Evolutionary conservation across 2,329 filamentous ascomycete genomes (phyloP), one percentile per base, ranked within the genome.

Genomic region (Periconia sp.): DNA sequence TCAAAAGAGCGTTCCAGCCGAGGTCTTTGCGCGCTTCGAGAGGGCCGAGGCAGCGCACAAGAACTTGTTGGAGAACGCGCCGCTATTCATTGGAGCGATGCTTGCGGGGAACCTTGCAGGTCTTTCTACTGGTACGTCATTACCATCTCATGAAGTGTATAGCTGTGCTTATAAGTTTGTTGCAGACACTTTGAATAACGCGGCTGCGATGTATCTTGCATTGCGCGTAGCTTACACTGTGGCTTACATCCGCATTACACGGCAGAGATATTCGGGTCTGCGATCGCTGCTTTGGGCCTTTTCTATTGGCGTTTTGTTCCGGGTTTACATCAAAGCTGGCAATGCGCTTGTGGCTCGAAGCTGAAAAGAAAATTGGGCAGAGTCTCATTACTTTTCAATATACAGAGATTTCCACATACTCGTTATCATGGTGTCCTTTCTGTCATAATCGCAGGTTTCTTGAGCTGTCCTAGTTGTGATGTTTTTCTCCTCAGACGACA

Each of bases 21-120:
- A 63, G 3, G 57, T 63, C 17, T 73, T 67, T 44, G 68, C 61
- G 2, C 58, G 57, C 1, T 77, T 59, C 34, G 73, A 78, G 59
- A 68, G 75, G 29, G 67, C 68, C 10, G 67, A 74, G 43, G 68
- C 70, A 12, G 73, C 73, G 21, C 74, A 77, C 49, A 59, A 66
- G 16, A 78, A 78, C 50, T 58, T 66, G 16, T 52, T 77, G 37
- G 76, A 78, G 57, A 76, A 71, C 38, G 62, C 75, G 49, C 71
- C 74, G 1, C 43, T 77, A 4, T 77, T 76, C 48, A 57, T 73
- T 13, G 71, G 73, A 0, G 71, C 74, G 1, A 59, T 78, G 4
- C 48, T 77, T 15, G 63, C 69, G 4, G 74, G 69, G 0, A 66
- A 74, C 31, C 50, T 74, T 30, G 75, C 70, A 35, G 48, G 59